phyloP scores from a whole-genome alignment of 2,329 filamentous ascomycete species.

The Periglandula ipomoeae region DNA sequence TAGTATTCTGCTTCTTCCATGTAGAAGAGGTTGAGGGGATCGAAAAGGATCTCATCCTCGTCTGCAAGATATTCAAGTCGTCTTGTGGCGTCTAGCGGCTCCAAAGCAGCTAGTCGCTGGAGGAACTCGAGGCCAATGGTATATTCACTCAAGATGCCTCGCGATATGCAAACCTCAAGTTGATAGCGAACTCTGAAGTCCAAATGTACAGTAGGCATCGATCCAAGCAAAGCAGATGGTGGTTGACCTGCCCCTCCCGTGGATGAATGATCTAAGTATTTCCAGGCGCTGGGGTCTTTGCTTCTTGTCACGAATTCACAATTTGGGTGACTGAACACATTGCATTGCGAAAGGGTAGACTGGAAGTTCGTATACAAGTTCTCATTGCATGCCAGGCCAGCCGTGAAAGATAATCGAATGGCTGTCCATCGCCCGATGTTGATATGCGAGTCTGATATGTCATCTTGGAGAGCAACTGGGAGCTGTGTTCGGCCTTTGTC shows the following conservation, averaged over 20 bases:
- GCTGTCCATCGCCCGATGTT: constrained; percentile 50
- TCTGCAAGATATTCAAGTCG: constrained; percentile 69
- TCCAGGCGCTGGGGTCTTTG: constrained; percentile 19
- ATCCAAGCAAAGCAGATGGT: constrained; percentile 19
- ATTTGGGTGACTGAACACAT: constrained; percentile 44
- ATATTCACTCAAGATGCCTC: constrained; percentile 66
- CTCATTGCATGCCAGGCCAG: constrained; percentile 4
- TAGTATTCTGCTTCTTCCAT: constrained; percentile 39
- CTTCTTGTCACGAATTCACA: constrained; percentile 31
- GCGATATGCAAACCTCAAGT: constrained; percentile 86
- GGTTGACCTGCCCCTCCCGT: constrained; percentile 13
- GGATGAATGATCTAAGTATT: constrained; percentile 19
- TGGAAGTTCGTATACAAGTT: constrained; percentile 27
- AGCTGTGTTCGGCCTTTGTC: constrained; percentile 20
- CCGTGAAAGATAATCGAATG: constrained; percentile 32
- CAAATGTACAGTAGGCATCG: constrained; percentile 28
- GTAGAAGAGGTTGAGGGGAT: constrained; percentile 66
- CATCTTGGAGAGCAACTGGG: constrained; percentile 30
- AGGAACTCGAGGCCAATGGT: constrained; percentile 62
- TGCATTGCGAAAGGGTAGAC: constrained; percentile 59
- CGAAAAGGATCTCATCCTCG: constrained; percentile 47
- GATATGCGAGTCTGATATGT: constrained; percentile 28
- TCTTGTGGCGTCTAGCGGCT: constrained; percentile 44
- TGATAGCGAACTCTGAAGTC: constrained; percentile 76
- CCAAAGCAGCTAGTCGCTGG: constrained; percentile 39